A percentile compares a stretch with the other conserved stretches of the same genome.
These are phyloP conservation scores for Filobasidium wieringae DNA, from an alignment of 768 basidiomycete genomes.

Conservation along the genomic window DNA sequence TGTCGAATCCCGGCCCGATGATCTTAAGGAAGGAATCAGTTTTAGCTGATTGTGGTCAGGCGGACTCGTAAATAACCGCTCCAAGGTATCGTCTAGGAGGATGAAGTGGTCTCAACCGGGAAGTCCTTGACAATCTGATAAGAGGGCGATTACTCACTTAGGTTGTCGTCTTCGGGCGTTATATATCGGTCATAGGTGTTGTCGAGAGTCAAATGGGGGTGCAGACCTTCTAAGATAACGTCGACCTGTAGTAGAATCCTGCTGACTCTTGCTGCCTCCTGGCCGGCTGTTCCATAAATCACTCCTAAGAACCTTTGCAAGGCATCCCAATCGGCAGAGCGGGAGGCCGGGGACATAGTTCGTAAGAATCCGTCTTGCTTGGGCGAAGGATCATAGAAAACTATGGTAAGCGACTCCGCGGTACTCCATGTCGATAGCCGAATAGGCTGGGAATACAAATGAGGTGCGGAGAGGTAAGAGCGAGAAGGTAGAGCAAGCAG, in stretches of 20 bases:
- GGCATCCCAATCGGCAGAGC: conserved; percentile 47
- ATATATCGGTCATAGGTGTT: conserved; percentile 29
- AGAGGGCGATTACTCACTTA: not conserved
- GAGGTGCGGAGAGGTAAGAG: no score
- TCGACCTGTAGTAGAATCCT: conserved; percentile 66
- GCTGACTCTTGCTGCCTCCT: conserved; percentile 54
- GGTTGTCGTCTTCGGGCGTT: conserved; percentile 2
- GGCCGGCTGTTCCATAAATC: conserved; percentile 75
- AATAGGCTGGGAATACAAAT: no score
- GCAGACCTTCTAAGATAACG: conserved; percentile 54
- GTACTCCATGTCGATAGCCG: conserved; percentile 2
- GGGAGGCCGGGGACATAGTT: no score
- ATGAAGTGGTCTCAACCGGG: not conserved
- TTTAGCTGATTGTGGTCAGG: not conserved
- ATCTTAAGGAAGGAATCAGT: not conserved
- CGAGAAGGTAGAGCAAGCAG: no score
- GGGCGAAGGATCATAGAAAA: conserved; percentile 9
- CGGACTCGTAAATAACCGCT: not conserved
- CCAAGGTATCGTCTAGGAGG: not conserved
- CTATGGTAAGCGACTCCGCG: conserved; percentile 6
- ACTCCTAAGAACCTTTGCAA: conserved; percentile 68
- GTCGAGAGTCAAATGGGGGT: conserved; percentile 36
- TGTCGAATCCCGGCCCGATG: not conserved
- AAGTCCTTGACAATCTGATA: not conserved
- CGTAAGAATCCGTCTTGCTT: no score